These are phyloP conservation scores for Monosporozyma solicola DNA, from an alignment of 805 yeast genomes.

Conservation along the genomic window DNA sequence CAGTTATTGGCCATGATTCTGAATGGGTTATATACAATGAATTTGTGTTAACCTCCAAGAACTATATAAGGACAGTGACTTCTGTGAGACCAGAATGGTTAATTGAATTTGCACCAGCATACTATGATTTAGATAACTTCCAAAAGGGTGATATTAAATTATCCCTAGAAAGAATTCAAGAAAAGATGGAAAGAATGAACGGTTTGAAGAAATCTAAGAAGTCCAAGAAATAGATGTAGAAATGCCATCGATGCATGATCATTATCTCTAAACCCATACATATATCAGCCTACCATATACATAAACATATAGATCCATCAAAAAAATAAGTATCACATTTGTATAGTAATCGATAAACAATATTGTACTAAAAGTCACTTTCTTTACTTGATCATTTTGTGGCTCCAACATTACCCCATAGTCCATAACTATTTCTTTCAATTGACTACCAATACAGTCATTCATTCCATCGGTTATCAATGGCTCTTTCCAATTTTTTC, in stretches of 20 bases:
- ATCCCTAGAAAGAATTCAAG: conserved; percentile 53
- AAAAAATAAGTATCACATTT: not conserved
- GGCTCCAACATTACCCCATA: too few relatives aligned
- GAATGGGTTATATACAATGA: conserved; percentile 96
- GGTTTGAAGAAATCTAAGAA: conserved; percentile 25
- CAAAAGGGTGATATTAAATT: conserved; percentile 64
- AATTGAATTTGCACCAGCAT: conserved; percentile 63
- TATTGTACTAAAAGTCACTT: not conserved
- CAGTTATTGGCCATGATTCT: conserved; percentile 77
- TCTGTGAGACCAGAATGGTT: conserved; percentile 88
- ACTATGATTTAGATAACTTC: conserved; percentile 56
- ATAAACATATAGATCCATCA: not conserved
- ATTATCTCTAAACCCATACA: not conserved
- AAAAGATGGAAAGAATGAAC: conserved; percentile 39
- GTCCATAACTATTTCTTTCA: not conserved
- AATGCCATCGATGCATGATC: not conserved
- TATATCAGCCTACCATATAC: not conserved
- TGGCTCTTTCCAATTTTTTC: not conserved
- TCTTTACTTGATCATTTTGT: too few relatives aligned
- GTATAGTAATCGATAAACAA: not conserved
- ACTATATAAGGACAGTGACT: conserved; percentile 91
- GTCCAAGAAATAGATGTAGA: conserved; percentile 8
- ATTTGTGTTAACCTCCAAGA: conserved; percentile 86
- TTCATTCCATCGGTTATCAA: not conserved
- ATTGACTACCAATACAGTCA: not conserved